Evolutionary conservation across 805 yeast genomes (phyloP).

Genomic region (Nematodospora valgi): DNA sequence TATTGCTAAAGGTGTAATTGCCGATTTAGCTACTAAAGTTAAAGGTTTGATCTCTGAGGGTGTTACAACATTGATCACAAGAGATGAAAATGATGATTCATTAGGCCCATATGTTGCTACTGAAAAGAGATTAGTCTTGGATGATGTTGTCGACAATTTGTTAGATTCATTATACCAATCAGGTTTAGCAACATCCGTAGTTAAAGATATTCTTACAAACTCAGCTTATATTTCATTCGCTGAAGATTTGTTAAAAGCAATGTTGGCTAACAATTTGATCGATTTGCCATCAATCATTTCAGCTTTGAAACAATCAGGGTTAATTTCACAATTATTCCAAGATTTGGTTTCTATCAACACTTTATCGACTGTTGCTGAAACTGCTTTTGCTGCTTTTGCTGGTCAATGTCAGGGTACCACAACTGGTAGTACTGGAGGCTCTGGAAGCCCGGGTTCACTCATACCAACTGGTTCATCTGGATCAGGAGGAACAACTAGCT

Average conservation of each 20-base stretch:
- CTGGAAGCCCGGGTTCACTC: constrained; percentile 3
- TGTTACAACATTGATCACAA: constrained; percentile 7
- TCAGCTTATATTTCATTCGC: constrained; percentile 33
- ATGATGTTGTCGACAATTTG: constrained; percentile 30
- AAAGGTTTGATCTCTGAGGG: constrained; percentile 20
- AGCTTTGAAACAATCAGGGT: constrained; percentile 31
- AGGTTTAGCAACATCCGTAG: constrained; percentile 40
- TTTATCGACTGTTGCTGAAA: constrained; percentile 30
- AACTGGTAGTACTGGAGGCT: constrained; percentile 8
- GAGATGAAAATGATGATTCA: constrained; percentile 9
- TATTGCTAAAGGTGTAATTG: constrained; percentile 25
- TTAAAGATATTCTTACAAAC: constrained; percentile 38
- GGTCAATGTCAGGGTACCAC: constrained; percentile 23
- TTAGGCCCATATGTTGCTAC: constrained; percentile 11
- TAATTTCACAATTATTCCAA: constrained; percentile 30
- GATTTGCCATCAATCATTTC: constrained; percentile 21
- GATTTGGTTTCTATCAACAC: constrained; percentile 31
- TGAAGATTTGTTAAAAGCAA: constrained; percentile 28
- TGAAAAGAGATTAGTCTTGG: constrained; percentile 19
- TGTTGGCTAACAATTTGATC: constrained; percentile 27
- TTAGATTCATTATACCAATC: constrained; percentile 39
- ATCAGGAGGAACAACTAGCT: constrained; percentile 9
- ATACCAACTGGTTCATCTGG: constrained; percentile 11
- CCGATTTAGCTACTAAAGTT: constrained; percentile 23
- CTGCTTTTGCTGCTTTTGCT: constrained; percentile 36